A percentile compares a stretch with the other conserved stretches of the same genome.
Conservation (phyloP, 192 early-diverging fungal genomes). For the Dimargaris cristalligena region DNA sequence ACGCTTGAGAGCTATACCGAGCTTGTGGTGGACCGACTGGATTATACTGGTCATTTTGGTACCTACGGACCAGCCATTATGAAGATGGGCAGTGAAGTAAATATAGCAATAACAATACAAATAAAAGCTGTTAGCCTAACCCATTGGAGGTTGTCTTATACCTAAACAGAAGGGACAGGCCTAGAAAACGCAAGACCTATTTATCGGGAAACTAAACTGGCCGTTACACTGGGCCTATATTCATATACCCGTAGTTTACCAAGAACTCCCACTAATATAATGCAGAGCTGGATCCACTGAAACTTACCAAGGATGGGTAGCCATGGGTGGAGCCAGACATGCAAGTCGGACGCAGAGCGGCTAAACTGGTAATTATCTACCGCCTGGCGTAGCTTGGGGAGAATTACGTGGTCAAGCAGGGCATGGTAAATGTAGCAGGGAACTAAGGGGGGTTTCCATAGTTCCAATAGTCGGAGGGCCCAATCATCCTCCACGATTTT, state of each 20-base stretch:
- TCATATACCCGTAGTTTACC: not conserved
- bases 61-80: too few relatives aligned
- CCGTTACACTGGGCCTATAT: not conserved
- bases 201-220: not conserved
- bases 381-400: constrained; percentile 53
- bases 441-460: constrained; percentile 44
- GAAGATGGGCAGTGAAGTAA: too few relatives aligned
- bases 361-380: constrained; percentile 47
- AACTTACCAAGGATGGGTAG: constrained; percentile 40
- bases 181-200: not conserved
- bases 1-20: constrained; percentile 30
- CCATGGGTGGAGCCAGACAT: constrained; percentile 74
- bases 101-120: too few relatives aligned
- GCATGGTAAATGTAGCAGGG: constrained; percentile 58
- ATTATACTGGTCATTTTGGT: too few relatives aligned
- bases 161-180: not conserved
- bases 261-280: not conserved
- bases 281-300: constrained; percentile 13
- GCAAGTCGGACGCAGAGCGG: constrained; percentile 34
- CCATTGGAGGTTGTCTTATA: not conserved
- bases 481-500: not conserved
- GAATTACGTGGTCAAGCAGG: constrained; percentile 57
- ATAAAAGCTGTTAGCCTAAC: constrained; percentile 21
- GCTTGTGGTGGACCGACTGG: constrained; percentile 41
- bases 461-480: constrained; percentile 33